Conservation (phyloP, 1,284 basidiomycete genomes). For the Malassezia vespertilionis region DNA sequence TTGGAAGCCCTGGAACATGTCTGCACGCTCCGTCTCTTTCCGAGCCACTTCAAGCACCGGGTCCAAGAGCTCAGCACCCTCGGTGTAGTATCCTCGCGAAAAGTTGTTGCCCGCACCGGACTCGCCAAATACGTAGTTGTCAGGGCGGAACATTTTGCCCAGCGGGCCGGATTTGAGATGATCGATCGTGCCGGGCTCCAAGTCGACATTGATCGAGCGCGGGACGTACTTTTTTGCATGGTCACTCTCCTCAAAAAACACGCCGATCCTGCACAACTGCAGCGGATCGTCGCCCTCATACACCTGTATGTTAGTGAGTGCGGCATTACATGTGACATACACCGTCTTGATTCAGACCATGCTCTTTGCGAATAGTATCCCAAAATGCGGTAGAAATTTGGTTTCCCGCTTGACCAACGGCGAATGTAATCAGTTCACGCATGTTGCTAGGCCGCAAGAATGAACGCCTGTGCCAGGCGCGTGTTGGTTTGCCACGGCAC, state of each 20-base stretch:
- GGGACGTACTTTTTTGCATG: constrained; percentile 44
- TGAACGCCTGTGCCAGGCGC: background rate
- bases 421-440: constrained; percentile 21
- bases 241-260: constrained; percentile 45
- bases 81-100: constrained; percentile 58
- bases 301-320: constrained; percentile 20
- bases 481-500: background rate
- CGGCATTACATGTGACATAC: constrained; percentile 13
- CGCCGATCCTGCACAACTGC: constrained; percentile 36
- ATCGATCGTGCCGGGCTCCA: constrained; percentile 81
- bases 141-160: constrained; percentile 71
- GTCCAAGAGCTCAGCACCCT: constrained; percentile 69
- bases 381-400: constrained; percentile 51
- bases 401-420: constrained; percentile 56
- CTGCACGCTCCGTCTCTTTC: constrained; percentile 59
- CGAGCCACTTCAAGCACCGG: constrained; percentile 56
- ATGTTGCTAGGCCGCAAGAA: constrained; percentile 1
- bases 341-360: constrained; percentile 44
- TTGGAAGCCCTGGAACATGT: constrained; percentile 87
- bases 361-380: constrained; percentile 44
- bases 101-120: constrained; percentile 76
- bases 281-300: constrained; percentile 38
- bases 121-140: constrained; percentile 58
- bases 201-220: constrained; percentile 55
- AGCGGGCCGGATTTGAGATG: constrained; percentile 57